These are phyloP conservation scores for Senna siamea DNA, from an alignment of 306 rosid species.

Conservation along the genomic window DNA sequence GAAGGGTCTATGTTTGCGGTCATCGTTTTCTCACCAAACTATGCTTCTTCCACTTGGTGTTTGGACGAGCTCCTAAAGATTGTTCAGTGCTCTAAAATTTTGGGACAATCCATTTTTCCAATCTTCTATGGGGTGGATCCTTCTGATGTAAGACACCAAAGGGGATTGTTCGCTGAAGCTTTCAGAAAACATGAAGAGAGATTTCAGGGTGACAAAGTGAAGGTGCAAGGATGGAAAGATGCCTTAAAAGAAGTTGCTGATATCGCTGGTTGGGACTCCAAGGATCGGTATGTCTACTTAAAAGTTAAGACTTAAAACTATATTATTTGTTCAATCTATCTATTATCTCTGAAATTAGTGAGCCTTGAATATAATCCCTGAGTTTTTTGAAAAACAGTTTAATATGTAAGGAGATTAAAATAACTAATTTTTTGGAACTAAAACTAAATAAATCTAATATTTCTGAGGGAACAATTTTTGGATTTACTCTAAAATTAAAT, in stretches of 20 bases:
- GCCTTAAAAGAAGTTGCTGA: background rate
- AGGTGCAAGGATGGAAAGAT: slow-evolving; percentile 4
- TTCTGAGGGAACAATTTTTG: too few relatives aligned
- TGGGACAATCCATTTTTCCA: background rate
- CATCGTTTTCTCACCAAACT: background rate
- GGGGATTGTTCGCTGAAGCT: slow-evolving; percentile 16
- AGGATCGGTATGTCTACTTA: too few relatives aligned
- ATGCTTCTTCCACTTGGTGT: background rate
- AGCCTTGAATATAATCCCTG: too few relatives aligned
- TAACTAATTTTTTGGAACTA: too few relatives aligned
- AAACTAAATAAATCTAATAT: too few relatives aligned
- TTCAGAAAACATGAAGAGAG: slow-evolving; percentile 5
- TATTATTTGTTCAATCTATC: too few relatives aligned
- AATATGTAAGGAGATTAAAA: too few relatives aligned
- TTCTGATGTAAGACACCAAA: slow-evolving; percentile 11
- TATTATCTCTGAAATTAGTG: too few relatives aligned
- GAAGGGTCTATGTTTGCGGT: background rate
- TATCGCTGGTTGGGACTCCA: background rate
- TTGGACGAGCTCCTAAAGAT: background rate
- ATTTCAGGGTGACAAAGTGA: background rate
- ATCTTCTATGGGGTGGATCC: slow-evolving; percentile 30
- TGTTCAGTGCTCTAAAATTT: background rate
- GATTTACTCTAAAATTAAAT: too few relatives aligned
- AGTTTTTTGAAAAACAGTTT: too few relatives aligned
- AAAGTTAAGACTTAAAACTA: too few relatives aligned